Evolutionary conservation across 2,329 filamentous ascomycete genomes (phyloP).

Genomic region (Chaetomiaceae sp.): DNA sequence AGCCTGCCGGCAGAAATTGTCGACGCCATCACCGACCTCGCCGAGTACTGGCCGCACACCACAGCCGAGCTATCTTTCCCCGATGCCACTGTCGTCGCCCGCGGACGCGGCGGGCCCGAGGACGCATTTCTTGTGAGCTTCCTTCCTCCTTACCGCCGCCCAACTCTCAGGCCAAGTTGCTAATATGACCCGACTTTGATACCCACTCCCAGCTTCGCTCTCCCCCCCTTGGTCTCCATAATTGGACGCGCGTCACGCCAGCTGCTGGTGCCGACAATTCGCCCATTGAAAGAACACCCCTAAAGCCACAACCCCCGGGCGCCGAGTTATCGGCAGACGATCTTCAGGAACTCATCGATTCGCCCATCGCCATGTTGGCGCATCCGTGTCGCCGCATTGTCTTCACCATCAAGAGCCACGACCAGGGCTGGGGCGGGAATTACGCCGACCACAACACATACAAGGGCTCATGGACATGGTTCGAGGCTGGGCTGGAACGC

Average conservation of each 20-base stretch:
- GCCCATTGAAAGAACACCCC: constrained; percentile 1
- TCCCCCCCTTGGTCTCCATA: constrained; percentile 37
- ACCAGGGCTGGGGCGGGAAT: constrained; percentile 53
- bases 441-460: constrained; percentile 36
- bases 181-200: neutral
- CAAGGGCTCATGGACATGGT: constrained; percentile 54
- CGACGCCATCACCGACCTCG: constrained; percentile 52
- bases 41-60: constrained; percentile 59
- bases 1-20: constrained; percentile 51
- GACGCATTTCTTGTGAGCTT: constrained; percentile 38
- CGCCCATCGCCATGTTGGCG: constrained; percentile 37
- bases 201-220: constrained; percentile 35
- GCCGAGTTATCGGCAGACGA: constrained; percentile 31
- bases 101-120: constrained; percentile 25
- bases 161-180: no score
- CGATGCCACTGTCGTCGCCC: constrained; percentile 14
- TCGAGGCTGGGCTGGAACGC: constrained; percentile 56
- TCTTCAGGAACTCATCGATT: constrained; percentile 36
- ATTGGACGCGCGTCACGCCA: constrained; percentile 25
- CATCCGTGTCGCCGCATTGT: constrained; percentile 56
- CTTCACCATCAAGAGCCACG: constrained; percentile 52
- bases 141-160: neutral
- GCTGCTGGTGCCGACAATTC: constrained; percentile 19
- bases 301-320: constrained; percentile 15
- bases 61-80: constrained; percentile 27